Evolutionary conservation across 331 rosid species (phyloP).

Genomic region (Telfairia occidentalis): DNA sequence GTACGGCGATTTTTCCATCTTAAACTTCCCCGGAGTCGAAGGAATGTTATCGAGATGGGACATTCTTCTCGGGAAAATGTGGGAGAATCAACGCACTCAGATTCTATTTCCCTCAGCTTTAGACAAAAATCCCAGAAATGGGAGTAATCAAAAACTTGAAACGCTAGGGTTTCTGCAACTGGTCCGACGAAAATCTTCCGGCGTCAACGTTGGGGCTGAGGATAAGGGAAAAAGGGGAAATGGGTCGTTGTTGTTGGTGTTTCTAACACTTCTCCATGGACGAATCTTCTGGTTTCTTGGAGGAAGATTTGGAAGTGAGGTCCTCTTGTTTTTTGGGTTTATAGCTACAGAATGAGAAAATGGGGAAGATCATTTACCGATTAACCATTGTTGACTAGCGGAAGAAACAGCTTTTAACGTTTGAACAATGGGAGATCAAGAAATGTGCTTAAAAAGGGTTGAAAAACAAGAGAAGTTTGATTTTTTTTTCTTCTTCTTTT

Average conservation of each 20-base stretch:
- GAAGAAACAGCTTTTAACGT: not conserved
- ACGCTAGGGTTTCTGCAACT: conserved; percentile 19
- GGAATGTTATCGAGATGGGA: conserved; percentile 32
- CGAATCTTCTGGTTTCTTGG: conserved; percentile 66
- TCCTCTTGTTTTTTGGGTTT: conserved; percentile 25
- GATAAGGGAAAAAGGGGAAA: conserved; percentile 12
- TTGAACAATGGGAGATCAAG: conserved; percentile 14
- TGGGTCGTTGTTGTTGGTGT: conserved; percentile 1
- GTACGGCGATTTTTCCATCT: conserved; percentile 17
- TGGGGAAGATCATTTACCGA: conserved; percentile 22
- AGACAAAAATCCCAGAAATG: not conserved
- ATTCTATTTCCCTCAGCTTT: conserved; percentile 10
- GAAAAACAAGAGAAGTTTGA: not conserved
- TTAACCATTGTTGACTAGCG: conserved; percentile 12
- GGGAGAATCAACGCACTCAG: conserved; percentile 26
- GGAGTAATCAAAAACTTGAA: conserved; percentile 22
- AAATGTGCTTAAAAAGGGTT: conserved; percentile 3
- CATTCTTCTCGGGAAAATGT: conserved; percentile 17
- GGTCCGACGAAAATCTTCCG: conserved; percentile 5
- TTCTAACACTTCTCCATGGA: conserved; percentile 13
- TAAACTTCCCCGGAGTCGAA: conserved; percentile 17
- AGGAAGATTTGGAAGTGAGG: conserved; percentile 22
- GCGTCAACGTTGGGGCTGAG: conserved; percentile 13
- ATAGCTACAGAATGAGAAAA: conserved; percentile 12
- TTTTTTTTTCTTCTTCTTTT: not conserved